Evolutionary conservation across 2,329 filamentous ascomycete genomes (phyloP).

Genomic region (Graphilbum ipis-grandicollis): DNA sequence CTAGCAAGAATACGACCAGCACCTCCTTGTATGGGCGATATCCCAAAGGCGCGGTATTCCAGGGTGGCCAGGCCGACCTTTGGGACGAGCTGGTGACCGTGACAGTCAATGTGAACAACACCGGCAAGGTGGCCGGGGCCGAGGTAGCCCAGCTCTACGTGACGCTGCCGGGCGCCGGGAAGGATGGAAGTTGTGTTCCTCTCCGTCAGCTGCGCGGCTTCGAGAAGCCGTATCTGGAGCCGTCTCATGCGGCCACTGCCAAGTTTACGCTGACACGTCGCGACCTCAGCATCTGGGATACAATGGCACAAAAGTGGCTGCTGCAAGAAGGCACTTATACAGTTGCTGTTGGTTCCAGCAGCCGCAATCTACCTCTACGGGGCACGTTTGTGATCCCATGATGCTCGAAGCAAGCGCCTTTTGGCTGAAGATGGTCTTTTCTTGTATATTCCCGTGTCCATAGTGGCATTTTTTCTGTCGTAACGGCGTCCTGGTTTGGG

Average conservation of each 20-base stretch:
- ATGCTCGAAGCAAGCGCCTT: not conserved
- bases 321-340: slow-evolving; percentile 23
- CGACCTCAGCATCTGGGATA: slow-evolving; percentile 52
- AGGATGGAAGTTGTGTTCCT: slow-evolving; percentile 16
- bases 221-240: slow-evolving; percentile 35
- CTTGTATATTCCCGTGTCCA: no score
- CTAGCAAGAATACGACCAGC: not conserved
- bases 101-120: slow-evolving; percentile 21
- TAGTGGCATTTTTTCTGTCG: no score
- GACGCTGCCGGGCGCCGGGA: slow-evolving; percentile 17
- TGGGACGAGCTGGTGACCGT: slow-evolving; percentile 27
- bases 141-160: slow-evolving; percentile 29
- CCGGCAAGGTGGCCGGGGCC: slow-evolving; percentile 20
- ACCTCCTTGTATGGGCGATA: slow-evolving; percentile 15
- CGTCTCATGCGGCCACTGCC: slow-evolving; percentile 24
- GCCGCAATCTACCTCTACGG: slow-evolving; percentile 20
- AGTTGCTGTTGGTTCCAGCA: slow-evolving; percentile 25
- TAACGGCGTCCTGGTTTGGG: no score
- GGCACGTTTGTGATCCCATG: slow-evolving; percentile 15
- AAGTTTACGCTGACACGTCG: slow-evolving; percentile 39
- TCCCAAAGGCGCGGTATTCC: slow-evolving; percentile 20
- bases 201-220: slow-evolving; percentile 48
- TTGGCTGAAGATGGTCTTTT: no score
- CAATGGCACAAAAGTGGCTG: slow-evolving; percentile 41
- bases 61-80: slow-evolving; percentile 27